Conservation (phyloP, 2,329 filamentous ascomycete species). For the Sarocladium strictum region DNA sequence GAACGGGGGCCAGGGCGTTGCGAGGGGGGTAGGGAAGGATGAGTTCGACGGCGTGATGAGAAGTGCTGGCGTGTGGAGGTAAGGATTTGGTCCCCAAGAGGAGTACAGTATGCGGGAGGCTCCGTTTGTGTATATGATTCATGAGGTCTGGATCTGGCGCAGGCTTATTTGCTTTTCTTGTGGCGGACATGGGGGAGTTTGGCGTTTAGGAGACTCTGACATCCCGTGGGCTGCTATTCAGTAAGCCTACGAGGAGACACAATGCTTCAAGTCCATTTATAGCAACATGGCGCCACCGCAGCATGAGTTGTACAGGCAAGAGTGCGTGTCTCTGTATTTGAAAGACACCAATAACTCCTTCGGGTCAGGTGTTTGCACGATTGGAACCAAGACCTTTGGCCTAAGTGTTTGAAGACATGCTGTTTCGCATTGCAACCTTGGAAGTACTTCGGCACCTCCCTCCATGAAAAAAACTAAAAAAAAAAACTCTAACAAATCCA, state of each 20-base stretch:
- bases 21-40: constrained; percentile 64
- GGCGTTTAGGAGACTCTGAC: background rate
- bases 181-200: background rate
- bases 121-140: background rate
- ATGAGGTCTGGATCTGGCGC: background rate
- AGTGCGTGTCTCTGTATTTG: too few relatives aligned
- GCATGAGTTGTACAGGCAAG: too few relatives aligned
- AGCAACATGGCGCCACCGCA: too few relatives aligned
- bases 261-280: too few relatives aligned
- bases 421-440: background rate
- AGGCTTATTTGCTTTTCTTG: constrained; percentile 2
- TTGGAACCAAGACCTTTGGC: too few relatives aligned
- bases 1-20: constrained; percentile 71
- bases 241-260: too few relatives aligned
- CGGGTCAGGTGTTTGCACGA: too few relatives aligned
- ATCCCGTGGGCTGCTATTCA: too few relatives aligned
- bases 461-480: background rate
- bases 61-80: constrained; percentile 75
- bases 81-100: too few relatives aligned
- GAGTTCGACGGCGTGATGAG: constrained; percentile 87
- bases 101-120: too few relatives aligned
- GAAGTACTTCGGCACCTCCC: background rate
- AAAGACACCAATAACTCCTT: too few relatives aligned
- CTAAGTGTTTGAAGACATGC: background rate
- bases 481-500: background rate